Evolutionary conservation across 2,329 filamentous ascomycete species (phyloP).

Genomic region (Trichothecium sympodiale): DNA sequence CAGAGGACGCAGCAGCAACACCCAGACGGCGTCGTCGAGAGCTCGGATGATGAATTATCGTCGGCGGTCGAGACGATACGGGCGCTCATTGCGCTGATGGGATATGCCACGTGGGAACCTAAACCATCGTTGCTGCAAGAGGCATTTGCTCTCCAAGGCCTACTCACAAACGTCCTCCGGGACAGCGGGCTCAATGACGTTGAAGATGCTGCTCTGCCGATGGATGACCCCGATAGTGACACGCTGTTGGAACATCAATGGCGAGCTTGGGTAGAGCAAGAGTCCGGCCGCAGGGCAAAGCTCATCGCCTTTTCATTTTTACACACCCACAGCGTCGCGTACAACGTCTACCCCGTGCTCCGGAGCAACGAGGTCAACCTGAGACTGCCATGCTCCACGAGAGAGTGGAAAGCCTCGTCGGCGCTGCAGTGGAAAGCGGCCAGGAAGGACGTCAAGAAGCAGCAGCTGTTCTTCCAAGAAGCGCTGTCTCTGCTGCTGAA

Average conservation of each 20-base stretch:
- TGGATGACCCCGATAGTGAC: background rate
- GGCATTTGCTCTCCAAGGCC: constrained; percentile 20
- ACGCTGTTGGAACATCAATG: constrained; percentile 12
- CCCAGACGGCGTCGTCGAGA: background rate
- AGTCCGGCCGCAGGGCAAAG: constrained; percentile 21
- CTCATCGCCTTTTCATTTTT: constrained; percentile 26
- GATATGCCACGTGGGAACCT: constrained; percentile 25
- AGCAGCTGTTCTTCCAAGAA: constrained; percentile 24
- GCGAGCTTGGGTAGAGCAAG: constrained; percentile 19
- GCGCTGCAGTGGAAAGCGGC: constrained; percentile 18
- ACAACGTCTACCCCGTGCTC: constrained; percentile 24
- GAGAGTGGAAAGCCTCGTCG: constrained; percentile 22
- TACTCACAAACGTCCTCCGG: constrained; percentile 21
- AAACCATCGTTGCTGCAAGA: constrained; percentile 20
- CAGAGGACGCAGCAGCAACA: constrained; percentile 6
- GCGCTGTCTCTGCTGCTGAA: constrained; percentile 20
- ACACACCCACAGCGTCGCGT: constrained; percentile 26
- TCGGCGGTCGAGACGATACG: constrained; percentile 19
- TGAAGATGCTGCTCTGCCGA: constrained; percentile 7
- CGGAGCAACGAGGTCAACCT: constrained; percentile 24
- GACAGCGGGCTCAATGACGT: constrained; percentile 18
- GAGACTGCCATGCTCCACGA: constrained; percentile 21
- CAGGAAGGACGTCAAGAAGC: constrained; percentile 14
- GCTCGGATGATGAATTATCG: background rate
- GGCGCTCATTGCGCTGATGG: constrained; percentile 24